Evolutionary conservation across 129 eudicot genomes (phyloP).

Genomic region (Flaveria robusta): DNA sequence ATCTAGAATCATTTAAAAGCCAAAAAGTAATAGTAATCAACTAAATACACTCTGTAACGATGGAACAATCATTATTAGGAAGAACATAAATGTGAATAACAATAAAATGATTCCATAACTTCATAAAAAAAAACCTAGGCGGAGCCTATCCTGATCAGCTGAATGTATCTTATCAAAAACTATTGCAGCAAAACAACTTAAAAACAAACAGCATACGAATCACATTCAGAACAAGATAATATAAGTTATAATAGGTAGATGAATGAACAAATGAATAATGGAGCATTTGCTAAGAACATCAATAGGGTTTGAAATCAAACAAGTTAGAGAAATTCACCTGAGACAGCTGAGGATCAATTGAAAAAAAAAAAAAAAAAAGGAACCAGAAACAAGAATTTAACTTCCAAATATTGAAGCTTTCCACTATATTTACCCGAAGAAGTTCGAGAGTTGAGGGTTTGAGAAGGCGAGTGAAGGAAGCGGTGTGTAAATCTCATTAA

Average conservation of each 20-base stretch:
- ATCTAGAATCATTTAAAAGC: neutral
- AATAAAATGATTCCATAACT: neutral
- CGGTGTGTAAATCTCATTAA: too few relatives aligned
- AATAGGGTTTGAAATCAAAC: constrained; percentile 14
- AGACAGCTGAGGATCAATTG: neutral
- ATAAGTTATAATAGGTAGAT: too few relatives aligned
- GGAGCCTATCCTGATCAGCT: constrained; percentile 6
- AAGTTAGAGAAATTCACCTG: neutral
- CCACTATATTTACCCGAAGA: neutral
- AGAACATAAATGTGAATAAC: neutral
- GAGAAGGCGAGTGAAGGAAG: neutral
- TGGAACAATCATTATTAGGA: constrained; percentile 14
- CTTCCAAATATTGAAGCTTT: constrained; percentile 14
- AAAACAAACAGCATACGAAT: neutral
- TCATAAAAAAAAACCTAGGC: constrained; percentile 22
- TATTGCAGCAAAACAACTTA: neutral
- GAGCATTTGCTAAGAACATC: constrained; percentile 9
- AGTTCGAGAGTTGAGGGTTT: neutral
- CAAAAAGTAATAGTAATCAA: neutral
- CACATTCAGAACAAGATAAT: too few relatives aligned
- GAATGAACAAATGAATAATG: neutral
- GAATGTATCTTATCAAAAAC: neutral
- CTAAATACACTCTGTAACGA: neutral
- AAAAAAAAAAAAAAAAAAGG: neutral
- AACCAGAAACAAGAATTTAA: neutral